Percentiles rank a stretch among this genome's conserved stretches.
Evolutionary conservation across 108 stramenopile species (phyloP).

Genomic region (Skeletonema menzelii): DNA sequence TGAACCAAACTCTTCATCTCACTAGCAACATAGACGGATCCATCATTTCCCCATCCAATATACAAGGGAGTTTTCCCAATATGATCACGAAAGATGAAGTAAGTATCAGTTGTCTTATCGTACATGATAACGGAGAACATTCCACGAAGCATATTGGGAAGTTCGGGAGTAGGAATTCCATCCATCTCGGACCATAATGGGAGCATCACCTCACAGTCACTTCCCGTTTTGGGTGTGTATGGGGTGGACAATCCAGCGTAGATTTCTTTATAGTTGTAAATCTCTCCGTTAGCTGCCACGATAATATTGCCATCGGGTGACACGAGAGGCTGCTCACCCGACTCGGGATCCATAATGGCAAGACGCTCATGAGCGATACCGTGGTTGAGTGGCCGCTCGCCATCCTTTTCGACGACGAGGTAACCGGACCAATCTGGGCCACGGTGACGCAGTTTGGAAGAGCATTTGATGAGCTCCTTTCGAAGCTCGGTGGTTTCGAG

Average conservation of each 20-base stretch:
- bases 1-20: conserved; percentile 94
- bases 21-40: conserved; percentile 86
- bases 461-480: conserved; percentile 86
- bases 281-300: conserved; percentile 97
- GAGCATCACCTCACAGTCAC: conserved; percentile 96
- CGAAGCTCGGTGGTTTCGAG: conserved; percentile 86
- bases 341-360: conserved; percentile 98
- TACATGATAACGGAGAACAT: conserved; percentile 98
- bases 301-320: conserved; percentile 80
- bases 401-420: conserved; percentile 67
- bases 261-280: conserved; percentile 98
- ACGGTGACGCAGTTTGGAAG: conserved; percentile 90
- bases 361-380: conserved; percentile 97
- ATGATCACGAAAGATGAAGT: conserved; percentile 93
- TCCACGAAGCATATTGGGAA: conserved; percentile 81
- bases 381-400: conserved; percentile 59
- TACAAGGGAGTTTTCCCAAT: conserved; percentile 97
- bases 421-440: conserved; percentile 99
- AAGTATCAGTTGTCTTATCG: conserved; percentile 83
- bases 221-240: conserved; percentile 90
- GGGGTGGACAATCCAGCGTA: conserved; percentile 63
- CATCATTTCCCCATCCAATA: conserved; percentile 96
- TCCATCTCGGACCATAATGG: conserved; percentile 91
- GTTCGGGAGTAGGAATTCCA: conserved; percentile 45
- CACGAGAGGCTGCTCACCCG: conserved; percentile 93